Conservation (phyloP, 2,329 filamentous ascomycete species). For the Fusarium dlaminii region DNA sequence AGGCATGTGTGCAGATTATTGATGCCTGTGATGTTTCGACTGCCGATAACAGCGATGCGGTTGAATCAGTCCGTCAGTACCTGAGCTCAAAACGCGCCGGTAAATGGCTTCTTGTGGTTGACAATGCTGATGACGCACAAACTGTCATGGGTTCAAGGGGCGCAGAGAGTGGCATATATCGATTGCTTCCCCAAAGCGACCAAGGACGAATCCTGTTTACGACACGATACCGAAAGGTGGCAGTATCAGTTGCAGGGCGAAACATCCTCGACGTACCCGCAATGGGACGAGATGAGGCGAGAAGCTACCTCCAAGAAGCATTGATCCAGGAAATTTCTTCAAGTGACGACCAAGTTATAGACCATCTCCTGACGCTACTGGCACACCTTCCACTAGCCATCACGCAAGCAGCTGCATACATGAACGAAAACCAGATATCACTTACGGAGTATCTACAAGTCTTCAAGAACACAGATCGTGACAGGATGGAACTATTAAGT, state of each 20-base stretch:
- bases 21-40: not conserved
- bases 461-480: not conserved
- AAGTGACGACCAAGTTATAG: not conserved
- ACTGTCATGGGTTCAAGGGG: not conserved
- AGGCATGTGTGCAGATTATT: not conserved
- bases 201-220: not conserved
- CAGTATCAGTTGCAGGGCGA: not conserved
- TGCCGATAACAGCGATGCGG: accelerated
- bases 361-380: not conserved
- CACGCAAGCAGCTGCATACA: not conserved
- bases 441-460: not conserved
- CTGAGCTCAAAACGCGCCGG: not conserved
- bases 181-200: not conserved
- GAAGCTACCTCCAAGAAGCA: not conserved
- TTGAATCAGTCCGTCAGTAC: accelerated
- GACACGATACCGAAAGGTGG: not conserved
- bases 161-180: accelerated
- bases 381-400: not conserved
- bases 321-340: not conserved
- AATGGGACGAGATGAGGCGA: not conserved
- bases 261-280: not conserved
- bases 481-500: too few relatives aligned
- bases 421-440: not conserved
- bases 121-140: not conserved
- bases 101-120: not conserved